Percentiles rank a stretch among this genome's conserved stretches.
These are phyloP conservation scores for Plectosphaerella plurivora DNA, from an alignment of 2,329 filamentous ascomycete genomes.

Conservation along the genomic window DNA sequence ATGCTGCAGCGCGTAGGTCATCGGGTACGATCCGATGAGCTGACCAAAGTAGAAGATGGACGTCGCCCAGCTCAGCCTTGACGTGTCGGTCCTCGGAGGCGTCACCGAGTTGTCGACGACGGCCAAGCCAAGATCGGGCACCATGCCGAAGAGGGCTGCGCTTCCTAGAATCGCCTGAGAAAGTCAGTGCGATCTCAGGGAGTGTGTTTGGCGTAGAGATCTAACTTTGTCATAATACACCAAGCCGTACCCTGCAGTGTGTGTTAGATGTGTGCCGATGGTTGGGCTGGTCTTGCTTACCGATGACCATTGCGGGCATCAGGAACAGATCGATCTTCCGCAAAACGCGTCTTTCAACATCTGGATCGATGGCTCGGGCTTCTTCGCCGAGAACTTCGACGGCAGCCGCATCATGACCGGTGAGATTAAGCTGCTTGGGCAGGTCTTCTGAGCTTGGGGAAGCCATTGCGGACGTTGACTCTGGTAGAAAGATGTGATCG, in stretches of 20 bases:
- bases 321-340: conserved; percentile 53
- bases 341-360: conserved; percentile 40
- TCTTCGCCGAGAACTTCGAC: conserved; percentile 4
- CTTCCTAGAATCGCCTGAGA: conserved; percentile 52
- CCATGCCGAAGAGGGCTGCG: conserved; percentile 57
- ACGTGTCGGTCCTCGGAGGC: conserved; percentile 46
- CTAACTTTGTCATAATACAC: conserved; percentile 66
- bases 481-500: no score
- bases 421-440: no score
- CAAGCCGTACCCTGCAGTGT: conserved; percentile 54
- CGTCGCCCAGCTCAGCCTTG: conserved; percentile 55
- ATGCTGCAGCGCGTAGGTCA: conserved; percentile 52
- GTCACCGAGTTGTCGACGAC: conserved; percentile 21
- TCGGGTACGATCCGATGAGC: conserved; percentile 53
- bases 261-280: no score
- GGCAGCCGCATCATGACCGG: background rate
- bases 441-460: no score
- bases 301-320: conserved; percentile 52
- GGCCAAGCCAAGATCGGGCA: conserved; percentile 45
- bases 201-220: no score
- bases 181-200: no score
- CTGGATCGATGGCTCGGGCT: conserved; percentile 31
- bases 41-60: conserved; percentile 61
- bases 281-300: no score
- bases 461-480: no score